Percentiles rank a stretch among this genome's conserved stretches.
phyloP scores from a whole-genome alignment of 2,329 filamentous ascomycete species.

The Clonostachys rosea region DNA sequence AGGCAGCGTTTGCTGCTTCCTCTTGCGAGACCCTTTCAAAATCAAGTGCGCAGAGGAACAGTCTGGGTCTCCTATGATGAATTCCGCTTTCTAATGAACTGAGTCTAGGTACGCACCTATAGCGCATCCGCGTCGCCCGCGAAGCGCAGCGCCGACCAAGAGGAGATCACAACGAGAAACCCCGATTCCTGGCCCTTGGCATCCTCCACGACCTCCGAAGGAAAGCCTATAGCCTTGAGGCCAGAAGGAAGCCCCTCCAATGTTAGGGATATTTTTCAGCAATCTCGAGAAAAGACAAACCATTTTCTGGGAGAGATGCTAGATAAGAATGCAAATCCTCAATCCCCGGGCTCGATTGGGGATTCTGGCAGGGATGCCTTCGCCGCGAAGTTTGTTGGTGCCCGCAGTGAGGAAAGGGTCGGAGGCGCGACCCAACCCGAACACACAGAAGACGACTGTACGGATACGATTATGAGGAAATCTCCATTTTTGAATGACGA shows the following conservation, averaged over 20 bases:
- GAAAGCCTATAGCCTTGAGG: too few relatives aligned
- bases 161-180: not conserved
- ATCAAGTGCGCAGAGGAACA: not conserved
- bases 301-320: too few relatives aligned
- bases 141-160: not conserved
- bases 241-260: too few relatives aligned
- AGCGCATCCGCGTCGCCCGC: not conserved
- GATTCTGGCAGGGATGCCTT: not conserved
- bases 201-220: too few relatives aligned
- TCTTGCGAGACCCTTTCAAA: slow-evolving; percentile 1
- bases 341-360: not conserved
- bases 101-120: not conserved
- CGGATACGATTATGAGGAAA: too few relatives aligned
- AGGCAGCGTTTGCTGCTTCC: slow-evolving; percentile 3
- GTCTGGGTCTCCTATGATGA: not conserved
- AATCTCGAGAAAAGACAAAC: too few relatives aligned
- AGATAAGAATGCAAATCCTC: too few relatives aligned
- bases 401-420: not conserved
- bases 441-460: too few relatives aligned
- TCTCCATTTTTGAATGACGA: too few relatives aligned
- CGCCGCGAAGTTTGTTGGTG: not conserved
- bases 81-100: not conserved
- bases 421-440: not conserved
- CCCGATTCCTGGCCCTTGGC: not conserved
- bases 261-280: too few relatives aligned